These are phyloP conservation scores for Dactylonectria macrodidyma DNA, from an alignment of 2,329 filamentous ascomycete species.

Conservation along the genomic window DNA sequence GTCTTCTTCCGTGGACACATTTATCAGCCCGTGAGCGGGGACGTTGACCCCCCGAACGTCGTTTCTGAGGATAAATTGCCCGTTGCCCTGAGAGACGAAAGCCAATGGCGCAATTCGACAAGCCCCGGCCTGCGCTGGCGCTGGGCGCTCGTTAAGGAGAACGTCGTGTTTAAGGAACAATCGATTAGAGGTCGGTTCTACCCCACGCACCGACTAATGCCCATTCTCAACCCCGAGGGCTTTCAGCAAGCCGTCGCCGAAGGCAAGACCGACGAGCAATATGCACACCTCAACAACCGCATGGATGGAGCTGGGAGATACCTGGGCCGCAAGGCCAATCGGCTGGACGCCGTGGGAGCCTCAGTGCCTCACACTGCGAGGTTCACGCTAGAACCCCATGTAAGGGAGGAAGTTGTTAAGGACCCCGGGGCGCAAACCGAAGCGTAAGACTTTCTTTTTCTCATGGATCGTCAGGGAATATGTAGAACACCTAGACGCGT, in stretches of 20 bases:
- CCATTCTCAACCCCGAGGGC: constrained; percentile 60
- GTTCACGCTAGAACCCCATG: constrained; percentile 54
- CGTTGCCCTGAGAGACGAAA: constrained; percentile 57
- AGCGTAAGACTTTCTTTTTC: neutral
- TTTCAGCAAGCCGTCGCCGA: constrained; percentile 56
- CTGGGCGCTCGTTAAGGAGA: constrained; percentile 60
- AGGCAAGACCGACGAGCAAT: constrained; percentile 60
- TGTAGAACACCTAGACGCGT: constrained; percentile 23
- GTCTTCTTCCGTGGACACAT: constrained; percentile 60
- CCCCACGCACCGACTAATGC: constrained; percentile 67
- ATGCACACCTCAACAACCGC: constrained; percentile 68
- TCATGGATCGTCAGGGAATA: constrained; percentile 14
- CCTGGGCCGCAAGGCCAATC: constrained; percentile 58
- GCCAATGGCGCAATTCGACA: constrained; percentile 56
- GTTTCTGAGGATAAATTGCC: constrained; percentile 58
- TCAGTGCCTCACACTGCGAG: constrained; percentile 56
- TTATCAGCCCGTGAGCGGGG: constrained; percentile 53
- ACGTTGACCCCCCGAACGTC: constrained; percentile 44
- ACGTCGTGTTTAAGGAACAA: constrained; percentile 62
- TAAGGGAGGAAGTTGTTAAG: constrained; percentile 52
- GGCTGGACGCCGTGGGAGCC: constrained; percentile 60
- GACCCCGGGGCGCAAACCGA: constrained; percentile 28
- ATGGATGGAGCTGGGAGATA: constrained; percentile 59
- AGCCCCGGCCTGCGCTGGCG: constrained; percentile 53
- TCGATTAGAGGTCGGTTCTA: constrained; percentile 71